These are phyloP conservation scores for Solanum dulcamara DNA, from an alignment of 257 asterid species.

Conservation along the genomic window DNA sequence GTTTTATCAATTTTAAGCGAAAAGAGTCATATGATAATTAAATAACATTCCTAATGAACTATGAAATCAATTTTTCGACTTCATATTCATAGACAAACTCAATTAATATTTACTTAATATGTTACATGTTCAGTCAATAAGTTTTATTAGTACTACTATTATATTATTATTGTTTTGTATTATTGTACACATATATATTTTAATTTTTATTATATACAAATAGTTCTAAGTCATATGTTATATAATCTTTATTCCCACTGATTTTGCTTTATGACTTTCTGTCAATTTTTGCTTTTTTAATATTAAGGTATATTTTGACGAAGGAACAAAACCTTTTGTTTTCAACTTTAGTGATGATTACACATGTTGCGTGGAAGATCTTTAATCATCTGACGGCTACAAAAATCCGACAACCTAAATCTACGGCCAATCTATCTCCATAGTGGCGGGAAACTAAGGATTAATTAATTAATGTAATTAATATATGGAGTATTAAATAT, in stretches of 20 bases:
- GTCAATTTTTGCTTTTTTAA: not conserved
- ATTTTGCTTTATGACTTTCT: not conserved
- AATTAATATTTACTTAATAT: no score
- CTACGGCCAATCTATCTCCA: constrained; percentile 9
- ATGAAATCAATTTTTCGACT: not conserved
- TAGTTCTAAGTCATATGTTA: not conserved
- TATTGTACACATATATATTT: not conserved
- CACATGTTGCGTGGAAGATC: not conserved
- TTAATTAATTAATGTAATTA: not conserved
- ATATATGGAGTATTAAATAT: not conserved
- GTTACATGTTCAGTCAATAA: no score
- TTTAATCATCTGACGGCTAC: constrained; percentile 6
- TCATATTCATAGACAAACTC: no score
- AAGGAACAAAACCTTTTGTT: not conserved
- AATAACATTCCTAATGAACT: no score
- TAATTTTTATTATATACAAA: not conserved
- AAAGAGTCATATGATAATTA: not conserved
- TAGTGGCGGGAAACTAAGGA: constrained; percentile 30
- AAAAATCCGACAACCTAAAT: not conserved
- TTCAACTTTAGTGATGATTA: constrained; percentile 10
- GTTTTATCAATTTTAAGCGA: no score
- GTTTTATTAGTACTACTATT: no score
- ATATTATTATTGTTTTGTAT: not conserved
- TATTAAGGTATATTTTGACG: not conserved
- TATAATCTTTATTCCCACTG: not conserved